A percentile compares a stretch with the other conserved stretches of the same genome.
Conservation (phyloP, 257 asterid genomes). For the Asclepias syriaca region DNA sequence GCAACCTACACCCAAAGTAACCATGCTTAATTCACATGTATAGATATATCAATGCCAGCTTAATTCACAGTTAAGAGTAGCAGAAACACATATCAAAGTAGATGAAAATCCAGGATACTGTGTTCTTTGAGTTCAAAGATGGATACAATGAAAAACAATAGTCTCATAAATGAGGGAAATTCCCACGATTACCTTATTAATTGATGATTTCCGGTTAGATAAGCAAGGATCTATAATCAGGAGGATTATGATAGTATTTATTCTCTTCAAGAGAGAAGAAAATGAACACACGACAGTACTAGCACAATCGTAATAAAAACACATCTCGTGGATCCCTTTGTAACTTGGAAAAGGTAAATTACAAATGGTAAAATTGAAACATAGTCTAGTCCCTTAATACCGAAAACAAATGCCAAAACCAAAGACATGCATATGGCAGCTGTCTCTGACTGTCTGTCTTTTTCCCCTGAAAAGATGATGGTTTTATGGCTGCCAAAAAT, state of each 20-base stretch:
- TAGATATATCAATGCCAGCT: not conserved
- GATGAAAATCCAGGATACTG: not conserved
- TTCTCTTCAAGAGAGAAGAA: not conserved
- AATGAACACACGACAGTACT: too few relatives aligned
- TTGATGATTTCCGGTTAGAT: not conserved
- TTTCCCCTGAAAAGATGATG: too few relatives aligned
- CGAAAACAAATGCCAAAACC: not conserved
- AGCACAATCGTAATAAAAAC: not conserved
- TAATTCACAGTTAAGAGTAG: not conserved
- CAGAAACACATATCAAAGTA: not conserved
- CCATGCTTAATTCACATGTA: not conserved
- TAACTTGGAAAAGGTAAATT: not conserved
- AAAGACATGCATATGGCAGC: not conserved
- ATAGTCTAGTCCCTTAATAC: too few relatives aligned
- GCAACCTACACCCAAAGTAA: conserved; percentile 1
- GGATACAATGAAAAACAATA: not conserved
- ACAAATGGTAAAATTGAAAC: not conserved
- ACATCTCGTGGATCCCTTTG: not conserved
- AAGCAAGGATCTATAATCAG: not conserved
- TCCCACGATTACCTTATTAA: not conserved
- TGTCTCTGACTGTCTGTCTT: too few relatives aligned
- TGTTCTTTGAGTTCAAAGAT: not conserved
- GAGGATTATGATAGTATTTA: not conserved
- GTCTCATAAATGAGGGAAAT: not conserved
- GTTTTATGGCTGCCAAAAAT: too few relatives aligned